These are phyloP conservation scores for Secale cereale DNA, from an alignment of 176 grass and related monocot species.

Conservation along the genomic window DNA sequence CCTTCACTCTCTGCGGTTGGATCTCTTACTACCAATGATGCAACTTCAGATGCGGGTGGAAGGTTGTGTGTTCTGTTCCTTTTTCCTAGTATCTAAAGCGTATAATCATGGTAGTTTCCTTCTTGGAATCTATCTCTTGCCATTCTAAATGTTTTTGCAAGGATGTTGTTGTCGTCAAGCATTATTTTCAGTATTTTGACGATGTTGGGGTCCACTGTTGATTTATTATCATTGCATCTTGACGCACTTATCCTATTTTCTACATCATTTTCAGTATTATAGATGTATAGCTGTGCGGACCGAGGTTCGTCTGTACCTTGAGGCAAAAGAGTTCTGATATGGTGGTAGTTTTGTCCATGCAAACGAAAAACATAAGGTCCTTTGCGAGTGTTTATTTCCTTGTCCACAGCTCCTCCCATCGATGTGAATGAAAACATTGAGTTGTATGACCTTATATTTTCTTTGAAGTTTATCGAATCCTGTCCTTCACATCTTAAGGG, in stretches of 20 bases:
- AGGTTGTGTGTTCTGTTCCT: background rate
- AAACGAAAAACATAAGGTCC: background rate
- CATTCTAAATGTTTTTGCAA: background rate
- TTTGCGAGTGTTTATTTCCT: background rate
- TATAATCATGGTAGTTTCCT: no score
- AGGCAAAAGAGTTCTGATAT: constrained; percentile 2
- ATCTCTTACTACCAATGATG: background rate
- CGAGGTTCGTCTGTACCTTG: background rate
- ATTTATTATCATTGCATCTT: background rate
- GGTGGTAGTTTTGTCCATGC: constrained; percentile 7
- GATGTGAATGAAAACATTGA: constrained; percentile 15
- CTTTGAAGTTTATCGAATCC: background rate
- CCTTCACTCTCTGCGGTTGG: background rate
- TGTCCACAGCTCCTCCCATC: background rate
- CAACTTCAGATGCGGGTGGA: background rate
- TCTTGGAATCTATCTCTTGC: no score
- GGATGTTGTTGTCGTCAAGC: background rate
- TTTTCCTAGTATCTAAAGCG: background rate
- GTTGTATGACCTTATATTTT: constrained; percentile 23
- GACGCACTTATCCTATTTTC: constrained; percentile 4
- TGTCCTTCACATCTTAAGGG: background rate
- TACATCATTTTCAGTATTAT: background rate
- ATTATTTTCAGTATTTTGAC: background rate
- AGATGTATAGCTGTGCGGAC: background rate
- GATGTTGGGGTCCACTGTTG: background rate